These are phyloP conservation scores for Neoconidiobolus thromboides DNA, from an alignment of 371 early-diverging fungal genomes.

Conservation along the genomic window DNA sequence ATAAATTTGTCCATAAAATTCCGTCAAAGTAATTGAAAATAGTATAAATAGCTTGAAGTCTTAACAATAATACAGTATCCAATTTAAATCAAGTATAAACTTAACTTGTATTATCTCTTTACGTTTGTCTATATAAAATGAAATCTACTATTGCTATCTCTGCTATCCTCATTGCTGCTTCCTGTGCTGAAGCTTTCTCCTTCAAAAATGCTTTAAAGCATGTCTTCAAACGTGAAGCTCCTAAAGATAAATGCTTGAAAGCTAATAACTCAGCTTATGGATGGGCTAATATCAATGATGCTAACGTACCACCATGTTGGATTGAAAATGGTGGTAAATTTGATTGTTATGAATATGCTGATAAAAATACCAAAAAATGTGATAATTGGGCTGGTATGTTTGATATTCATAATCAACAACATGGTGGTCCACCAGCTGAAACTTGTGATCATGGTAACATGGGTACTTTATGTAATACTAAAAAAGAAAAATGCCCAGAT, in stretches of 20 bases:
- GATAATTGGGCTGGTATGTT: neutral
- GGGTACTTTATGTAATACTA: neutral
- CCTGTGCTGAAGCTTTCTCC: neutral
- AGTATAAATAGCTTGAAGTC: too few species aligned
- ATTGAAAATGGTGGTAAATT: neutral
- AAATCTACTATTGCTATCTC: neutral
- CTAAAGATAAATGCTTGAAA: too few species aligned
- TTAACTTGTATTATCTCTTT: too few species aligned
- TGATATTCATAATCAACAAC: neutral
- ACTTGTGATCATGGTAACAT: neutral
- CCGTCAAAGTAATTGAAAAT: too few species aligned
- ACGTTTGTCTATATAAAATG: neutral
- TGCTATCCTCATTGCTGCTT: neutral
- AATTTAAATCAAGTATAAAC: too few species aligned
- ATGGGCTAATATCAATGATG: neutral
- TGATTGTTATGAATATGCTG: neutral
- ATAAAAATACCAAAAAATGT: neutral
- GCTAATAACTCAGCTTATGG: too few species aligned
- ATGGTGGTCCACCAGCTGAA: neutral
- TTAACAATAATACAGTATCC: too few species aligned
- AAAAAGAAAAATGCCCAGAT: neutral
- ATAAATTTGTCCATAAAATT: too few species aligned
- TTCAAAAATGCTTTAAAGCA: neutral
- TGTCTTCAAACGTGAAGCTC: neutral
- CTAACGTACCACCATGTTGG: neutral